Evolutionary conservation across 371 early-diverging fungal genomes (phyloP), one percentile per base, ranked within the genome.

Genomic region (Syncephalastrum contaminatum): DNA sequence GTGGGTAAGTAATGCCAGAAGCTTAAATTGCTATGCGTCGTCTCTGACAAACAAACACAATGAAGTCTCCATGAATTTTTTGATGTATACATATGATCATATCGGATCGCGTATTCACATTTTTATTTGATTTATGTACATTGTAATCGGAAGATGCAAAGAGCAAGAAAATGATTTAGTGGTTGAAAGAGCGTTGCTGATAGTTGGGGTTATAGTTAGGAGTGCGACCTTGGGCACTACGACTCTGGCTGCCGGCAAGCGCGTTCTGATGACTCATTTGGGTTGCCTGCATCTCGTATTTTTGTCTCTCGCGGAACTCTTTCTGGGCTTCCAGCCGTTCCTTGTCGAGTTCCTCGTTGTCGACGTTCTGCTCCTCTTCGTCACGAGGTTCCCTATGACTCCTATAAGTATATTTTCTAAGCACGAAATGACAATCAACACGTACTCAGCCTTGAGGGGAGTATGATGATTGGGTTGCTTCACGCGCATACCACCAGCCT

Each of bases 161-260:
- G 12, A 5, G 12, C 10, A 30, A 30, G 36, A 8, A 8, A 5
- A 10, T 30, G 8, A 30, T 30, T 41, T 41, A 55, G 40, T 55
- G 56, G 42, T 55, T 55, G 48, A 55, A 48, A 14, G 48, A 48
- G 14, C 56, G 56, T n/a, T 41, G 56, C 20, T 55, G 56, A 36
- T 19, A 55, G 15, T 25, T 19, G n/a, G 56, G 48, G 22, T 55
- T 55, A 24, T 40, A 55, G 48, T 30, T 30, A 4, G 56, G 22
- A 10, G 24, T 25, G 19, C 56, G 30, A 3, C 21, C 48, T 19
- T 30, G 36, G 36, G 36, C 36, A 10, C 36, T 30, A 30, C 36
- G 36, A 80, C 75, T 45, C 87, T 77, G 42, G 67, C 46, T 4
- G 65, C 82, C 53, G 77, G 91, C 14, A 83, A 91, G 10, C 93